Conservation (phyloP, 139 green algal genomes). For the Auxenochlorella pyrenoidosa region DNA sequence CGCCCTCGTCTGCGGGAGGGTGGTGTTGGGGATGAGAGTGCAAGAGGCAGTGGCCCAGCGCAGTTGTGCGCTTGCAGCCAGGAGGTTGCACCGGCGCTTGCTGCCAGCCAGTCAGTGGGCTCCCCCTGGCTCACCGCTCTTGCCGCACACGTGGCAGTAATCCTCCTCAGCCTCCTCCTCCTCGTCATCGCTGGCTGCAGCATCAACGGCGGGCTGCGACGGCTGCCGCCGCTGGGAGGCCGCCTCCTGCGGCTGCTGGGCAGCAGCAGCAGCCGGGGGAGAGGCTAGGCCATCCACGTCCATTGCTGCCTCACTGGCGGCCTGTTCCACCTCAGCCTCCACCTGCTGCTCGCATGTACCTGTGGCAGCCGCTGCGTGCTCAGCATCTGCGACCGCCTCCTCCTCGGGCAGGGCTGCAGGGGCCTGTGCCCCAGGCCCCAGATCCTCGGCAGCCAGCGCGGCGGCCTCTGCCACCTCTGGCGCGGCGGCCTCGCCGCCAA, state of each 20-base stretch:
- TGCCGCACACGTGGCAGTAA: conserved; percentile 46
- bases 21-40: too few relatives aligned
- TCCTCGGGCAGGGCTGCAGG: background rate
- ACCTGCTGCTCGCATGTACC: background rate
- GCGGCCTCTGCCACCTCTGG: conserved; percentile 5
- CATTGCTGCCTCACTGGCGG: background rate
- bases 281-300: background rate
- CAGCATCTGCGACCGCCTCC: conserved; percentile 10
- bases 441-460: background rate
- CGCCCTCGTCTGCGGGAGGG: conserved; percentile 44
- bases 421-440: background rate
- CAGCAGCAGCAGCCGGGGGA: background rate
- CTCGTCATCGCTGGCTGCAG: conserved; percentile 8
- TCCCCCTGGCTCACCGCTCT: conserved; percentile 26
- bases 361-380: background rate
- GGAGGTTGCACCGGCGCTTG: too few relatives aligned
- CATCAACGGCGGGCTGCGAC: background rate
- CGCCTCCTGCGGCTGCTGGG: background rate
- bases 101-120: too few relatives aligned
- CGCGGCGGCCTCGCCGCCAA: conserved; percentile 15
- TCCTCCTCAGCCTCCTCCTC: conserved; percentile 45
- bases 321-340: background rate
- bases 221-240: background rate
- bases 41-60: too few relatives aligned
- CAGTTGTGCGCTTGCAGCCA: background rate